phyloP scores from a whole-genome alignment of 2,329 filamentous ascomycete genomes.

The Colletotrichum shisoi region DNA sequence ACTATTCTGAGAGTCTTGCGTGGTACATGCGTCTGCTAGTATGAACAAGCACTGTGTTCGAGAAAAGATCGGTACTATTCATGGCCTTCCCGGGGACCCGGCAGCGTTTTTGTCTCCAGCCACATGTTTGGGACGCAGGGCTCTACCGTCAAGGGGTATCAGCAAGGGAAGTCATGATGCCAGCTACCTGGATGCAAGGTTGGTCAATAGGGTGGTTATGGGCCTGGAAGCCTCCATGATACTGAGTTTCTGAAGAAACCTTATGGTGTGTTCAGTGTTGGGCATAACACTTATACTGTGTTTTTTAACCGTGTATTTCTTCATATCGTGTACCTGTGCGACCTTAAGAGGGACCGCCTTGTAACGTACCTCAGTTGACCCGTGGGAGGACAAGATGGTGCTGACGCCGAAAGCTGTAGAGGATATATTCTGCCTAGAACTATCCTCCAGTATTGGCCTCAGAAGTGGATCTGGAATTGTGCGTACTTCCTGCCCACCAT shows the following conservation, averaged over 20 bases:
- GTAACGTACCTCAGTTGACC: no score
- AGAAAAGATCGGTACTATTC: neutral
- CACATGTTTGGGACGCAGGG: constrained; percentile 25
- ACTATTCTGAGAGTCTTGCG: neutral
- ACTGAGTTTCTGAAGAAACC: no score
- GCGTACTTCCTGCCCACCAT: neutral
- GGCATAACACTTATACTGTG: no score
- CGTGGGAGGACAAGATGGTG: constrained; percentile 1
- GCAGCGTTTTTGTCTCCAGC: constrained; percentile 7
- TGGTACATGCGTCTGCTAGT: neutral
- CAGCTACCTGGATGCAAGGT: no score
- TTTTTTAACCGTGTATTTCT: no score
- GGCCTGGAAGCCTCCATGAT: no score
- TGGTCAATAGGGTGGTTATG: no score
- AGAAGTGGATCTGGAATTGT: neutral
- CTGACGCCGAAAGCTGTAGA: constrained; percentile 20
- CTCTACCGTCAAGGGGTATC: constrained; percentile 2
- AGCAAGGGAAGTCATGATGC: neutral
- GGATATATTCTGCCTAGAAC: neutral
- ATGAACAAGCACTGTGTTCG: neutral
- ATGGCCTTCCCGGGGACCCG: neutral
- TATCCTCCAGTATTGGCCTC: neutral
- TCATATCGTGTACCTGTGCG: no score
- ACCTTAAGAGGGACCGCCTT: no score
- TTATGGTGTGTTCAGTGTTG: no score